Evolutionary conservation across 148 eudicot genomes (phyloP).

Genomic region (Vaccinium vitisidaea): DNA sequence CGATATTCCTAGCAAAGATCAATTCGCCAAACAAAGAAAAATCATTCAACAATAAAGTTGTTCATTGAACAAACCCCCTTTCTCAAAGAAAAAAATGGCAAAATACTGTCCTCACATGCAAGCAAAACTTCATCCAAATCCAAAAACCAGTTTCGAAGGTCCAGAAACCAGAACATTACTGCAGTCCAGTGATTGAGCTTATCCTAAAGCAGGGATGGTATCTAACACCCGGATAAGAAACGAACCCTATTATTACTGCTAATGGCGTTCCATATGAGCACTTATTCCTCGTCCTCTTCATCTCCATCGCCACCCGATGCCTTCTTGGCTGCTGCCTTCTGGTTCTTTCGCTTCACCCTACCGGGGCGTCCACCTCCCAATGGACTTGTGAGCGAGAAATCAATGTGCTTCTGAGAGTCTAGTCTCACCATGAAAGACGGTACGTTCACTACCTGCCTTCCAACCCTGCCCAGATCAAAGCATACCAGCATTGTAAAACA

Average conservation of each 20-base stretch:
- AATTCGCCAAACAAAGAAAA: neutral
- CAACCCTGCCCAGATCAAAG: conserved; percentile 29
- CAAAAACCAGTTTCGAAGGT: neutral
- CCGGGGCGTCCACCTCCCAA: conserved; percentile 48
- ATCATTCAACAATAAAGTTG: neutral
- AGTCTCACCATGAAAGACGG: conserved; percentile 45
- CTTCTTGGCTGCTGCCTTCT: conserved; percentile 45
- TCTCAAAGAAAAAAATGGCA: neutral
- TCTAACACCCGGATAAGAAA: neutral
- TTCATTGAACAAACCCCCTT: neutral
- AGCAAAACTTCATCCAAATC: conserved; percentile 6
- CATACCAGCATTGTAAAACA: conserved; percentile 12
- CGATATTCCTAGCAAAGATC: neutral
- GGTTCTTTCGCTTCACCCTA: conserved; percentile 48
- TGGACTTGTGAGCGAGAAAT: conserved; percentile 41
- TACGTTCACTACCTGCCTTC: conserved; percentile 45
- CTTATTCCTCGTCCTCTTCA: conserved; percentile 42
- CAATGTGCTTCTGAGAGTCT: conserved; percentile 42
- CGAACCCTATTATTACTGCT: neutral
- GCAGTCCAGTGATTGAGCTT: neutral
- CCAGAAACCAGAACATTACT: neutral
- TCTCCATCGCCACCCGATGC: conserved; percentile 40
- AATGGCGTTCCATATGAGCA: neutral
- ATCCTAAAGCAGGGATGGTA: neutral
- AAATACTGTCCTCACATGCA: neutral